These are phyloP conservation scores for Desmodesmus armatus DNA, from an alignment of 139 green algal species.

Conservation along the genomic window DNA sequence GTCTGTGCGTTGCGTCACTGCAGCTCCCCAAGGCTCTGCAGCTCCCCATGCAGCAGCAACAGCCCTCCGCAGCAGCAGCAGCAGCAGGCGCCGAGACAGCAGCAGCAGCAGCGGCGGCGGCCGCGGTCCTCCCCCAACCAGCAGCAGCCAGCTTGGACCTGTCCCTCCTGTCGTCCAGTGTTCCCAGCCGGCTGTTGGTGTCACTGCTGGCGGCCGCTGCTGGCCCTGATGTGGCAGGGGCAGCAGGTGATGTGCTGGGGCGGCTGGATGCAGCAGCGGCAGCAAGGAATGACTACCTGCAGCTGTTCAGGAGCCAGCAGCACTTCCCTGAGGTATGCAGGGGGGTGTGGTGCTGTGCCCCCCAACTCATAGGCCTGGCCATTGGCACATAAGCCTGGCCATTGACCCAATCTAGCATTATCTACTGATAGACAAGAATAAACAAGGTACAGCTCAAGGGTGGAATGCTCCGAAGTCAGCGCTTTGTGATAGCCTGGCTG, in stretches of 20 bases:
- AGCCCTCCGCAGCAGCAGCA: too few species aligned
- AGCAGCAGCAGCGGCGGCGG: neutral
- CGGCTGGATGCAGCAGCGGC: conserved; percentile 50
- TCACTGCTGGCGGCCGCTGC: conserved; percentile 4
- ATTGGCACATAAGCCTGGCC: too few species aligned
- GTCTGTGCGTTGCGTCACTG: too few species aligned
- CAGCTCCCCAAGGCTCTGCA: conserved; percentile 19
- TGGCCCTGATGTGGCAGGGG: conserved; percentile 24
- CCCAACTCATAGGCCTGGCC: too few species aligned
- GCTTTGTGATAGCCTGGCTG: too few species aligned
- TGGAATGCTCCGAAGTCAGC: too few species aligned
- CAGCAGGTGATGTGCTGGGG: conserved; percentile 41
- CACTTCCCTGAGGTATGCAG: conserved; percentile 41
- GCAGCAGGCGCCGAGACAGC: neutral
- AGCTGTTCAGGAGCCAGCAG: conserved; percentile 33
- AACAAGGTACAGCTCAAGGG: too few species aligned
- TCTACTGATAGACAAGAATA: too few species aligned
- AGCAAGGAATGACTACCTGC: conserved; percentile 50
- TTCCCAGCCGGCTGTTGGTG: conserved; percentile 20
- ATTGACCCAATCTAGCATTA: too few species aligned
- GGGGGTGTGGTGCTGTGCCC: too few species aligned
- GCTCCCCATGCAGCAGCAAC: neutral
- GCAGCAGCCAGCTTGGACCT: too few species aligned
- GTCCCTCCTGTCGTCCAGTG: neutral
- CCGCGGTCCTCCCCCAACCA: neutral